Base-by-base conservation (phyloP, 2,329 filamentous ascomycete genomes). In the Cladosporium sp. region DNA sequence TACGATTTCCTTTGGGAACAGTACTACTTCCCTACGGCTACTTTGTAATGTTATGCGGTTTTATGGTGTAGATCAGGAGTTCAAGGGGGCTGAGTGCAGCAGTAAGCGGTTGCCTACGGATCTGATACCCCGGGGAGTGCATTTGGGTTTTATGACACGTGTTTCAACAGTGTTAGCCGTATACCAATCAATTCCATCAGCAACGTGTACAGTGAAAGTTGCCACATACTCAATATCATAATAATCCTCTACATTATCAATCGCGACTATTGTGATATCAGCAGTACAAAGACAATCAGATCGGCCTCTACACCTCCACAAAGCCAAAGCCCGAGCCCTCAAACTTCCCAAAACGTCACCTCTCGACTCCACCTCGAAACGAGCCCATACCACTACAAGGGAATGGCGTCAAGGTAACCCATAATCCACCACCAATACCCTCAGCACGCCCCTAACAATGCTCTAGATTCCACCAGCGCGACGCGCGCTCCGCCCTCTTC, bases 1-100 rank as follows among this genome's bases (percentile, higher is more conserved):
- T 99, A 99, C 76, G 92, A 97, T 78, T 98, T 96, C 77, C 83
- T 99, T 34, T 99, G 95, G 95, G 93, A 97, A 79, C 93, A 96
- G 73, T 98, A 97, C 78, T 96, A 98, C 79, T 99, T 98, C 78
- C 84, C 87, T 21, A 89, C 87, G 1, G 84, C 86, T 28, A 89
- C 86, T 5, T 70, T 85, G 67, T 86, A 74, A 75, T 30, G 51
- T 21, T 56, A 34, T 2, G 43, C 26, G 48, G 30, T 56, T 25
- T 23, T 23, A 32, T 30, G 36, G 26, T 18, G 60, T 34, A 48
- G 36, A 63, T 63, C 60, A 63, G 60, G 60, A 63, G 60, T 63
- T 46, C 23, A 43, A 54, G 49, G 60, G 39, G 49, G 34, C 60
- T 28, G 39, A 23, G 21, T 43, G 60, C 49, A 54, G 60, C 49